Conservation (phyloP, 2,329 filamentous ascomycete genomes). For the Phialocephala sp. region DNA sequence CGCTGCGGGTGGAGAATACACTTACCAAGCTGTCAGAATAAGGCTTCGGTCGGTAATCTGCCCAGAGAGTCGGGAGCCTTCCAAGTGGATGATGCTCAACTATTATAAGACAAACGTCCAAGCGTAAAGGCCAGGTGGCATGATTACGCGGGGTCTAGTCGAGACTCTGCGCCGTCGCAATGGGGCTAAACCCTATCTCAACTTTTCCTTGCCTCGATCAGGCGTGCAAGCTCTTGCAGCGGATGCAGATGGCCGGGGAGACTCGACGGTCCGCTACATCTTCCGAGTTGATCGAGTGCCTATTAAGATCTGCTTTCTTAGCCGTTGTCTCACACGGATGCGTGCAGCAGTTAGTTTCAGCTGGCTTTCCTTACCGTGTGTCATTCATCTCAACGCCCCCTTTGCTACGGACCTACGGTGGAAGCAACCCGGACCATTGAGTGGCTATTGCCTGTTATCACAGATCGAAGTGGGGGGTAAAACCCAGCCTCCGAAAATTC, state of each 20-base stretch:
- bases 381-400: slow-evolving; percentile 9
- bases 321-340: slow-evolving; percentile 18
- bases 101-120: not conserved
- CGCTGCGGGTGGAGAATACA: not conserved
- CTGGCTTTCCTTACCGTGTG: not conserved
- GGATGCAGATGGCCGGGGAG: not conserved
- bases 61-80: not conserved
- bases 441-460: slow-evolving; percentile 11
- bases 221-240: not conserved
- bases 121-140: not conserved
- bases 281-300: not conserved
- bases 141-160: not conserved
- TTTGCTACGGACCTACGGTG: slow-evolving; percentile 7
- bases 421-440: not conserved
- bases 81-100: not conserved
- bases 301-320: not conserved
- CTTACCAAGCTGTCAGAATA: not conserved
- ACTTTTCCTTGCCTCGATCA: not conserved
- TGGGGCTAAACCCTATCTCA: slow-evolving; percentile 12
- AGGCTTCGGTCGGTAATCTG: not conserved
- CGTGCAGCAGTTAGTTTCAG: slow-evolving; percentile 24
- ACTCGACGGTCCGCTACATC: not conserved
- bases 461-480: not conserved
- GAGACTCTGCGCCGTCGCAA: slow-evolving; percentile 9
- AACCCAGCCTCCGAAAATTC: not conserved